Conservation (phyloP, 2,329 filamentous ascomycete species). For the Epichloe amarillans region DNA sequence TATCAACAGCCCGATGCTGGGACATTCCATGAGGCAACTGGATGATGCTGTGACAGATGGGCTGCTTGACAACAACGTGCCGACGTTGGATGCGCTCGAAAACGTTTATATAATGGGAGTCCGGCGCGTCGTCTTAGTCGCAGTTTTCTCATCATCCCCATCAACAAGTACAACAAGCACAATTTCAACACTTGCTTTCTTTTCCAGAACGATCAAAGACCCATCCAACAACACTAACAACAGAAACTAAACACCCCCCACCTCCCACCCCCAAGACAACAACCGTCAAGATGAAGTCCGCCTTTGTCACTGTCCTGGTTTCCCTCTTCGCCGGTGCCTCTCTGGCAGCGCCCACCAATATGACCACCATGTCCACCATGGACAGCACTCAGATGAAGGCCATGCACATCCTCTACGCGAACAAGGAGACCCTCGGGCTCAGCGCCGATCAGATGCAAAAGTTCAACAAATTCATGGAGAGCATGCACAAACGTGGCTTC, state of each 20-base stretch:
- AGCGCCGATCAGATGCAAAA: constrained; percentile 1
- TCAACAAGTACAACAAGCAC: background rate
- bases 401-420: constrained; percentile 1
- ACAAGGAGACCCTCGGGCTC: constrained; percentile 1
- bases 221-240: no score
- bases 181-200: no score
- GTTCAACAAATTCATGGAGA: constrained; percentile 3
- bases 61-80: no score
- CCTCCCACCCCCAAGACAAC: no score
- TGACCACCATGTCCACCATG: background rate
- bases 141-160: background rate
- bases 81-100: background rate
- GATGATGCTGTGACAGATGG: background rate
- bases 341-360: constrained; percentile 1
- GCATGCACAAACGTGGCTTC: background rate
- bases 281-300: constrained; percentile 4
- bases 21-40: background rate
- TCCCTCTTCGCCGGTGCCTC: constrained; percentile 4
- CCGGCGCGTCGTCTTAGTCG: background rate
- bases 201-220: no score
- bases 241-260: no score
- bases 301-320: background rate
- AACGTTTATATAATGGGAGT: background rate
- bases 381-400: constrained; percentile 3
- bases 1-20: background rate